Base-by-base conservation (phyloP, 2,329 filamentous ascomycete genomes). In the Cyanodermella asteris region DNA sequence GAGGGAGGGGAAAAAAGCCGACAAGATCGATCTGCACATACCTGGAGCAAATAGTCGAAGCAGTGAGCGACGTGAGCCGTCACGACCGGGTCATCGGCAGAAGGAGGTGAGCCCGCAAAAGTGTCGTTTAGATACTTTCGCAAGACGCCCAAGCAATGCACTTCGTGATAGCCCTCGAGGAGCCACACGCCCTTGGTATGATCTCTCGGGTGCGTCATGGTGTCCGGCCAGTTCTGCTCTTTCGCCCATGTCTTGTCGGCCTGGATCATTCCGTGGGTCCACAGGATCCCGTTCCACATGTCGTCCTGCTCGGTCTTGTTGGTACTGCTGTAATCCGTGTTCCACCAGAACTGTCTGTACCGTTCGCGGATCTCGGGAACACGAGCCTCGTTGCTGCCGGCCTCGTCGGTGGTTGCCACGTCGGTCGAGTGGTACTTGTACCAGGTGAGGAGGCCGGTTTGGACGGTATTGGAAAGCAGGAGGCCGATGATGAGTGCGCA, bases 231-330 rank as follows among this genome's bases (percentile, higher is more conserved):
- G 20, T 39, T 26, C 6, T 30, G 25, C 7, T 24, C 8, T 13
- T 20, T 27, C 3, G 40, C 40, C 33, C 33, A 38, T 20, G 35
- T 12, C 8, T 31, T 32, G 22, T 42, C 40, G 10, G 42, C 30
- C 8, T 40, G 36, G 10, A 43, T 33, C 23, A 41, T 34, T 12
- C 40, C 40, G 25, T 43, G 40, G 9, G 38, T 29, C 6, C 36
- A 36, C 12, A 31, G 29, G 21, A 43, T 41, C 2, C 22, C 27
- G 6, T 41, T 31, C 40, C 40, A 43, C 9, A 38, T 29, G 9
- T 21, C 20, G 18, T 40, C 34, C 7, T 28, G 34, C 13, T 37
- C 33, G 6, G 32, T 34, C 16, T 31, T 31, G 25, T 34, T 36
- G n/a, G 19, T 18, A 6, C 11, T 9, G 16, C 32, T 33, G 20